Evolutionary conservation across 352 stramenopile genomes (phyloP), one percentile per base, ranked within the genome.

Genomic region (Phytophthora agathidicida): DNA sequence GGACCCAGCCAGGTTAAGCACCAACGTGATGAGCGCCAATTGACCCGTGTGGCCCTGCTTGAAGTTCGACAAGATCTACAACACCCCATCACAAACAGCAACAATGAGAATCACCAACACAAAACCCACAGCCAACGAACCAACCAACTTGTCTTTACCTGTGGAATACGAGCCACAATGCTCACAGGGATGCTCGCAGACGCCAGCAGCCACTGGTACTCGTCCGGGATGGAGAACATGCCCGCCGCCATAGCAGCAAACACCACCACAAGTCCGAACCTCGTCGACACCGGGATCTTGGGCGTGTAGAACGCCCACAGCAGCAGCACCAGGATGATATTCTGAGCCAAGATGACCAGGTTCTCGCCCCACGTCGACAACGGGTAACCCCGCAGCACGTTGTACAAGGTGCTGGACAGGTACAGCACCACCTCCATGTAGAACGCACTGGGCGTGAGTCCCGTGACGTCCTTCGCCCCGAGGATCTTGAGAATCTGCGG

Each of bases 401-500:
- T 96, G 81, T 96, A 96, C 27, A 88, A 68, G 24, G 88, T 88
- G 48, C 71, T 82, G 20, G 84, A 92, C 33, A 91, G 60, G 65
- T 91, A 96, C 14, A 93, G 77, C 45, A 94, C 66, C 24, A 88
- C 83, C 33, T 96, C 88, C 73, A 96, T 88, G 79, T 96, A 96
- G 67, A 96, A 96, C 24, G 83, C 91, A 27, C 83, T 73, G 7
- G 86, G 86, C 20, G 83, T 96, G 46, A 96, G 74, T 0, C 88
- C 88, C 37, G 86, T 94, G 37, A 95, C 88, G 44, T 93, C 83
- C 46, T 81, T 88, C 17, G 83, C 87, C 6, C 60, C 47, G 20
- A 95, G 16, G 51, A 96, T 95, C 76, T 96, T 96, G 50, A 96
- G 68, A 67, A 96, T 96, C 61, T 96, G 88, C 35, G 88, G 88